Evolutionary conservation across 1,139 yeast species (phyloP).

Genomic region (Scheffersomyces lignicola): DNA sequence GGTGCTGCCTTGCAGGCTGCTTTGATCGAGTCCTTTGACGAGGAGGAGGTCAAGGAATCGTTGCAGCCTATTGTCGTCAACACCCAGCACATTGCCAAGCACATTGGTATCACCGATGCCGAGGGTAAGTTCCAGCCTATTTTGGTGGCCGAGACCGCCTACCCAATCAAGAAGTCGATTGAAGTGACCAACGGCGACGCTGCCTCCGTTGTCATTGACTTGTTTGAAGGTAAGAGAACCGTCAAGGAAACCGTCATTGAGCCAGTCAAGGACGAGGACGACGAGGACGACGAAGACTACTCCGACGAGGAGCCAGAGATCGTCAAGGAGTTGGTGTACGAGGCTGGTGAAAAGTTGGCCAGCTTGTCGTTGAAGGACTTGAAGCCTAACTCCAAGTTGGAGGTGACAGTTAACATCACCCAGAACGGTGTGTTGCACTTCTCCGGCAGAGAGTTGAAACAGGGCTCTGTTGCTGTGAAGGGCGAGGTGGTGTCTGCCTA

Average conservation of each 20-base stretch:
- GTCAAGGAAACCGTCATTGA: conserved; percentile 77
- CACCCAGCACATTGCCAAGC: conserved; percentile 82
- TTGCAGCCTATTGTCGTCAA: conserved; percentile 82
- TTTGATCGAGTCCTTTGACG: conserved; percentile 78
- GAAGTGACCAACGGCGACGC: conserved; percentile 62
- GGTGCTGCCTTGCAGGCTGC: conserved; percentile 99
- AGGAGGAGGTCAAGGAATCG: conserved; percentile 82
- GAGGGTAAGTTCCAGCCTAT: conserved; percentile 74
- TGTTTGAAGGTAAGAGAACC: conserved; percentile 83
- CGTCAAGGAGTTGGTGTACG: conserved; percentile 68
- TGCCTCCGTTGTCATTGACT: conserved; percentile 64
- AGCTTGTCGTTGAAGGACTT: conserved; percentile 76
- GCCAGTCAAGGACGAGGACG: conserved; percentile 52
- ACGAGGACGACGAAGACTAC: conserved; percentile 29
- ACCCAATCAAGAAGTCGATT: conserved; percentile 83
- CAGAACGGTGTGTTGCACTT: conserved; percentile 82
- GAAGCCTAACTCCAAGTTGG: conserved; percentile 66
- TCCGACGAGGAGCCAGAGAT: conserved; percentile 69
- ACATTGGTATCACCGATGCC: conserved; percentile 82
- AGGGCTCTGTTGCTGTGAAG: conserved; percentile 57
- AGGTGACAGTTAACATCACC: conserved; percentile 79
- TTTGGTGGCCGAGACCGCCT: conserved; percentile 81
- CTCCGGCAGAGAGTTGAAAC: conserved; percentile 78
- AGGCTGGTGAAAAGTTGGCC: conserved; percentile 75
- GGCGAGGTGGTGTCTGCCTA: conserved; percentile 38